Base-by-base conservation (phyloP, 352 stramenopile species). In the Thraustotheca clavata region DNA sequence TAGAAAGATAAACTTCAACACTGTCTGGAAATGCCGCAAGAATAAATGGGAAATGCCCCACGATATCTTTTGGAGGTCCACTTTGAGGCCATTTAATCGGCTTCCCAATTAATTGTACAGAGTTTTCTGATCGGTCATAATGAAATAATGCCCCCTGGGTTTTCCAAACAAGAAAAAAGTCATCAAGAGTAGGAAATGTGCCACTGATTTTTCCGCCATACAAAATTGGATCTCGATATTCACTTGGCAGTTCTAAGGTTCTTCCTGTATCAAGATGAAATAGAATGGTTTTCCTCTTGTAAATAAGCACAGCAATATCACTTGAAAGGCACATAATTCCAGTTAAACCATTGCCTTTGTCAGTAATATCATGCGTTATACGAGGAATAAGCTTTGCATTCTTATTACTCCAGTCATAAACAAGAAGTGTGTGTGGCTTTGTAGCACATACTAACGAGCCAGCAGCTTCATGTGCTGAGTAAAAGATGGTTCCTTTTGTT, bases 321-420 rank as follows among this genome's bases (percentile, higher is more conserved):
- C 57, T 55, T 12, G 31, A 52, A 22, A 65, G 50, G 33, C 29
- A 43, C 3, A 62, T 36, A 3, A 66, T 55, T 4, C 20, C 41
- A 32, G 40, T n/a, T 7, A 43, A 24, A 22, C 32, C 29, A 20
- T 47, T 34, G 16, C 26, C 18, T 26, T 46, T 62, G 38, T 65
- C 41, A 0, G 31, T 62, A n/a, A 92, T 50, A 8, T 91, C 80
- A 55, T 89, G 79, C 62, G 84, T 73, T 8, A 69, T 69, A 7
- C 83, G 80, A 8, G 78, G 43, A 39, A 85, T 73, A 27, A 91
- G 70, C 27, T 71, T 52, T 9, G 11, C 43, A 20, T 72, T 61
- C 49, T 77, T 82, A 27, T 73, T 71, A 1, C 75, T 91, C 81
- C 83, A 91, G 72, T 93, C 81, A 59, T 79, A 89, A 31, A 90